phyloP scores from a whole-genome alignment of 805 yeast genomes.

The Lipomyces lipofer region DNA sequence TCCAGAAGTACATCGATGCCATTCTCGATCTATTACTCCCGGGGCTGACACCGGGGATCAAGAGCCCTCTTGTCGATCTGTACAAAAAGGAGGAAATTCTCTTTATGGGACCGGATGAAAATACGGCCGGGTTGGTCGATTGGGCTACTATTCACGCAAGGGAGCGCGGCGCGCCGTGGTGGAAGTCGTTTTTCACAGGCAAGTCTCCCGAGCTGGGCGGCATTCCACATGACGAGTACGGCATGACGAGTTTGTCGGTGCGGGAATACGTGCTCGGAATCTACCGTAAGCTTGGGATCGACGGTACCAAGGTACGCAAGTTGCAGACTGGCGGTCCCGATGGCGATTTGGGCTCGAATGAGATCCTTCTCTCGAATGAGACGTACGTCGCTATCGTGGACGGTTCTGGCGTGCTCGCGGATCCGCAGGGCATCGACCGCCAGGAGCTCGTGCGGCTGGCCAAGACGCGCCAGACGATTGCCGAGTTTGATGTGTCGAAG shows the following conservation, averaged over 20 bases:
- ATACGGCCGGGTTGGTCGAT: conserved; percentile 91
- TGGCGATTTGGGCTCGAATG: conserved; percentile 96
- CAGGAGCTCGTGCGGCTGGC: conserved; percentile 79
- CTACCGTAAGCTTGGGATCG: conserved; percentile 71
- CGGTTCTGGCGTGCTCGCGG: conserved; percentile 93
- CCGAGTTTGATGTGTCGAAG: conserved; percentile 63
- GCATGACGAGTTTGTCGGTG: conserved; percentile 95
- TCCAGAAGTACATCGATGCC: conserved; percentile 90
- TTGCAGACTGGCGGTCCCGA: conserved; percentile 99
- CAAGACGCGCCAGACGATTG: conserved; percentile 69
- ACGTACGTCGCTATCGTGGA: conserved; percentile 85
- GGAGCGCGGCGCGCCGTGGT: conserved; percentile 90
- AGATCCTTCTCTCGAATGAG: conserved; percentile 84
- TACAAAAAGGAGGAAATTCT: conserved; percentile 84
- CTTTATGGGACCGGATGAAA: conserved; percentile 99
- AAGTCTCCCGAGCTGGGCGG: conserved; percentile 91
- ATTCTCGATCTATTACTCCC: conserved; percentile 80
- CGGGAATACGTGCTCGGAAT: conserved; percentile 87
- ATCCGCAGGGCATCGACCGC: conserved; percentile 85
- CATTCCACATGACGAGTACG: conserved; percentile 96
- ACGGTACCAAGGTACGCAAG: conserved; percentile 63
- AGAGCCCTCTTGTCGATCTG: conserved; percentile 81
- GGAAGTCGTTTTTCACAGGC: conserved; percentile 98
- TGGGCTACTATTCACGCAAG: conserved; percentile 98
- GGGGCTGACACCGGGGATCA: conserved; percentile 68